Base-by-base conservation (phyloP, 768 basidiomycete species). In the Pleurotus ostreatus region DNA sequence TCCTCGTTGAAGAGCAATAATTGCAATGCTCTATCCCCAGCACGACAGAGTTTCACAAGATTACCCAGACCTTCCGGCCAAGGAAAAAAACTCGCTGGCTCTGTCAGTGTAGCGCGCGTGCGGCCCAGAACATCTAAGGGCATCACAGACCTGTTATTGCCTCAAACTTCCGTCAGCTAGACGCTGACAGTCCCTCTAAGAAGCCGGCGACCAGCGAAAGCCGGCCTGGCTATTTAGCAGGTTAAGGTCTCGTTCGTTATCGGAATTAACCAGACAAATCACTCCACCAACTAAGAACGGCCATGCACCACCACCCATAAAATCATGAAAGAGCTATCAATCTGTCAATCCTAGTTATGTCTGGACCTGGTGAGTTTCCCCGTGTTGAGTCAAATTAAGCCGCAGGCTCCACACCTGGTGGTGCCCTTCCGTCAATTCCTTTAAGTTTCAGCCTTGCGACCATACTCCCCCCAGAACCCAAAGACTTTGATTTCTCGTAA, bases 251-350 rank as follows among this genome's bases (percentile, higher is more conserved):
- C 86, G 82, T 88, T 90, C 84, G 83, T 89, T 89, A 89, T 90
- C 86, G 83, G 86, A 89, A 89, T 91, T 89, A 90, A 89, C 88
- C 89, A 90, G 89, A 91, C 89, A 90, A 90, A 89, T 90, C 89
- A 89, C 88, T 90, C 86, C 86, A 76, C 83, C 81, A 88, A 88
- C 85, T 86, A 88, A 86, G 85, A 88, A 88, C 81, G 83, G 85
- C 86, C 85, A 88, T 88, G 85, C 85, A 88, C 85, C 84, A 86
- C 85, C 85, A 86, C 84, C 85, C 84, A 86, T 83, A 81, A 81
- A 84, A 84, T 85, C 83, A 82, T 79, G 83, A 86, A 86, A 86
- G 85, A 86, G 84, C 84, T 84, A 84, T 85, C 84, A 84, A 83
- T 84, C 83, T 85, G 82, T 84, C 83, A 80, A 81, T 82, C 82